Percentiles rank a stretch among this genome's conserved stretches.
phyloP scores from a whole-genome alignment of 805 yeast species.

The Crinitomyces ghanaensis region DNA sequence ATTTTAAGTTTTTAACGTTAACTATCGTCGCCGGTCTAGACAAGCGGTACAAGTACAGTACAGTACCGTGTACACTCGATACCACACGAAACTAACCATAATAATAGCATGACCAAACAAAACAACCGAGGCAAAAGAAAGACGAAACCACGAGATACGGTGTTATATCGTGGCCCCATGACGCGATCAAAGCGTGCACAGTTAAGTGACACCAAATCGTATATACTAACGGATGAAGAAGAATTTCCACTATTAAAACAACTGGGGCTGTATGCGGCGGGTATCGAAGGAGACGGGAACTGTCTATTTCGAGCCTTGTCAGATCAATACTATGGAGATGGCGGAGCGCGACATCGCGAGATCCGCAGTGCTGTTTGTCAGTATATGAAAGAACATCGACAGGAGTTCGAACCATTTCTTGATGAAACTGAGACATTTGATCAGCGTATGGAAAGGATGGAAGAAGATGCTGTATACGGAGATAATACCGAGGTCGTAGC shows the following conservation, averaged over 20 bases:
- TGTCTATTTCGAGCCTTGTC: constrained; percentile 32
- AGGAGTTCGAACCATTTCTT: constrained; percentile 24
- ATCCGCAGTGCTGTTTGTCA: constrained; percentile 24
- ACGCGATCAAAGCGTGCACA: neutral
- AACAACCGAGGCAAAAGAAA: constrained; percentile 1
- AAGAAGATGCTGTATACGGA: constrained; percentile 30
- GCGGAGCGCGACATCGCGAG: constrained; percentile 19
- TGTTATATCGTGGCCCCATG: constrained; percentile 1
- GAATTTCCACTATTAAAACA: constrained; percentile 28
- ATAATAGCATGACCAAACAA: neutral
- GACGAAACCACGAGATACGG: neutral
- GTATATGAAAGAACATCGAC: constrained; percentile 23
- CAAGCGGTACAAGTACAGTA: neutral
- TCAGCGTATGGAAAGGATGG: constrained; percentile 24
- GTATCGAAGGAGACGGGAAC: constrained; percentile 32
- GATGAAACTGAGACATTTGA: constrained; percentile 27
- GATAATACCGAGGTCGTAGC: constrained; percentile 33
- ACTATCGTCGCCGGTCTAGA: neutral
- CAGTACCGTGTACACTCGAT: neutral
- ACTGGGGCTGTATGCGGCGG: constrained; percentile 27
- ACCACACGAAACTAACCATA: constrained; percentile 1
- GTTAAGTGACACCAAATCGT: neutral
- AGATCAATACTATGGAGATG: constrained; percentile 31
- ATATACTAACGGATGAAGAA: constrained; percentile 9
- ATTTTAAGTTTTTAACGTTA: neutral